phyloP scores from a whole-genome alignment of 2,329 filamentous ascomycete genomes.

The Exophiala bonariae region DNA sequence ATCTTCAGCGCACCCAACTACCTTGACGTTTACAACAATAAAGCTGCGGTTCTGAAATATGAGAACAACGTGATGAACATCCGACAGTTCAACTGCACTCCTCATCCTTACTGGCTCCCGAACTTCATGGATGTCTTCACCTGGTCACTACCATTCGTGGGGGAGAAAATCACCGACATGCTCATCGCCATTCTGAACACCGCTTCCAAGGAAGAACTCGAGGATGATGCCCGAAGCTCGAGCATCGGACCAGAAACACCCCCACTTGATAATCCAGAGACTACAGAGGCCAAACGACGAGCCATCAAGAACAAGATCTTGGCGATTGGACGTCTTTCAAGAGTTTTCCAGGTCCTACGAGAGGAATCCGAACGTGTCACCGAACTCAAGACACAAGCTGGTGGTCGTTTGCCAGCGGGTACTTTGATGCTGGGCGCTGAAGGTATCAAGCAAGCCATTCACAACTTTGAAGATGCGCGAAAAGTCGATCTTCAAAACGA shows the following conservation, averaged over 20 bases:
- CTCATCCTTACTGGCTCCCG: conserved; percentile 97
- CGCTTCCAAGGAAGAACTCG: conserved; percentile 97
- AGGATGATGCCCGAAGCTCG: conserved; percentile 76
- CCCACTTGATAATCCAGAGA: conserved; percentile 74
- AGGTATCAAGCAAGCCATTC: conserved; percentile 98
- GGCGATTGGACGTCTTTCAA: conserved; percentile 91
- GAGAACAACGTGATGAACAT: conserved; percentile 99
- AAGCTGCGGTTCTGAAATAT: conserved; percentile 97
- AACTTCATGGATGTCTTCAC: conserved; percentile 99
- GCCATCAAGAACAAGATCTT: conserved; percentile 99
- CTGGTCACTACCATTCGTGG: conserved; percentile 98
- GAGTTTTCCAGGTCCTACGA: conserved; percentile 96
- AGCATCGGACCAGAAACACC: conserved; percentile 74
- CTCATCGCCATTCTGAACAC: conserved; percentile 97
- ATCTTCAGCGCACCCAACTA: conserved; percentile 99
- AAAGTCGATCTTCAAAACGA: conserved; percentile 98
- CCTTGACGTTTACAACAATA: conserved; percentile 99
- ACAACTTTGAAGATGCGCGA: conserved; percentile 90
- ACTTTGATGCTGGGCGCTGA: conserved; percentile 98
- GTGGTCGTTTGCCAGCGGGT: conserved; percentile 86
- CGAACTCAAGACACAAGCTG: conserved; percentile 94
- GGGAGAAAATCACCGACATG: conserved; percentile 99
- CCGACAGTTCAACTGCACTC: conserved; percentile 98
- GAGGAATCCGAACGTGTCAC: conserved; percentile 97
- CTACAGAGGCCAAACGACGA: conserved; percentile 88